Evolutionary conservation across 768 basidiomycete genomes (phyloP), one percentile per base, ranked within the genome.

Genomic region (Butyriboletus loyo): DNA sequence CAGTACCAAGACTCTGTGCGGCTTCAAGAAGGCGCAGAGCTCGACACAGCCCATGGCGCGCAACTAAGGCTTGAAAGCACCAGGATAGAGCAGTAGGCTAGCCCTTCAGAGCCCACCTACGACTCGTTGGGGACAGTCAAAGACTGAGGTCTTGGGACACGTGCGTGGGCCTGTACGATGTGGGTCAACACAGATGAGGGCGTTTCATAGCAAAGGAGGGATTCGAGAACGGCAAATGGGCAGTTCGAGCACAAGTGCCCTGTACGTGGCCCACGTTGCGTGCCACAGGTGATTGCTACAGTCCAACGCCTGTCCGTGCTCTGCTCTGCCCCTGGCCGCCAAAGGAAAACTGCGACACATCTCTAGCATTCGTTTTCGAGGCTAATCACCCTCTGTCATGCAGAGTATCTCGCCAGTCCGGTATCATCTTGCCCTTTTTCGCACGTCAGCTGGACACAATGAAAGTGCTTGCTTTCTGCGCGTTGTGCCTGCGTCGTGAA

Each of bases 41-140:
- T 53, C 38, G 31, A 44, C 66, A 73, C 62, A 72, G 74, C 67
- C 77, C 77, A 79, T 80, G 82, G 82, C 68, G 71, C 73, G 72
- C 75, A 72, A 77, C 77, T 60, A 66, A 58, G 63, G 62, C 75
- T 52, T 54, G 76, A 83, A 82, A 66, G 75, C 75, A 66, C 82
- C 82, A 80, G 78, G 75, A 59, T 75, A 72, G 73, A 71, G 66
- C 44, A 53, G 60, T 52, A 54, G 46, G 59, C 46, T 9, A 55
- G 42, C 54, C 46, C 42, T 14, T 41, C 5, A 25, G 46, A 48
- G 56, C 54, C 49, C 13, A 42, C 61, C 65, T 64, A 52, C 55
- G 38, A 44, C 64, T 52, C 59, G 2, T 56, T 56, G 56, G 70
- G 62, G 67, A 66, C 61, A 76, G 77, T 72, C 77, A 57, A 60